Conservation (phyloP, 768 basidiomycete species). For the Macrolepiota dolichaula region DNA sequence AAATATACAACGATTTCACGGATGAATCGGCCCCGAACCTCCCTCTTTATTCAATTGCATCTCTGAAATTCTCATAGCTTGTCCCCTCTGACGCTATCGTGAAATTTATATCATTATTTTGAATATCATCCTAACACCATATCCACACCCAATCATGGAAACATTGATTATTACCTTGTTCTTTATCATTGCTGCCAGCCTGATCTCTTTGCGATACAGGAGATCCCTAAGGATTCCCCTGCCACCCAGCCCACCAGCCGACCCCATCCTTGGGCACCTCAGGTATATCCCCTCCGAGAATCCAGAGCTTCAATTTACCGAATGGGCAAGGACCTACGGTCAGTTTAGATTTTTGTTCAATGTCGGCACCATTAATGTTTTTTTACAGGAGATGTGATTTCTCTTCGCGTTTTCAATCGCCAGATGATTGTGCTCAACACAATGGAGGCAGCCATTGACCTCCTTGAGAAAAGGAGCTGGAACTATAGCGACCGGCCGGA, state of each 20-base stretch:
- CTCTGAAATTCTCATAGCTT: no score
- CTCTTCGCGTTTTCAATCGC: not conserved
- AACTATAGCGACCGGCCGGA: slow-evolving; percentile 14
- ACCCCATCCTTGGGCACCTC: no score
- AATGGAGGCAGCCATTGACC: slow-evolving; percentile 13
- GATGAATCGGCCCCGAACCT: no score
- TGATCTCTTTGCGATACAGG: not conserved
- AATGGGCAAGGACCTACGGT: slow-evolving; percentile 6
- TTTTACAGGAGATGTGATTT: not conserved
- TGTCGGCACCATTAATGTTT: not conserved
- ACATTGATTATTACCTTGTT: not conserved
- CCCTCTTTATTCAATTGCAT: no score
- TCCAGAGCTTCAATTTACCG: not conserved
- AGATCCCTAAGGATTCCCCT: not conserved
- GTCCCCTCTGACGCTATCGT: no score
- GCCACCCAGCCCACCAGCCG: not conserved
- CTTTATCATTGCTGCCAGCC: not conserved
- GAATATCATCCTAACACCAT: no score
- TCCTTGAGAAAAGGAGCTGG: no score
- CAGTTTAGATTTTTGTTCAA: not conserved
- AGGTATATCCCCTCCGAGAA: not conserved
- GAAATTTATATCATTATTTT: no score
- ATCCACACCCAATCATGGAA: not conserved
- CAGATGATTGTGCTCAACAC: slow-evolving; percentile 14
- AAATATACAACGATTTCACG: no score